A percentile compares a stretch with the other conserved stretches of the same genome.
Conservation (phyloP, 208 protist species). For the Wallacemonas sp. region DNA sequence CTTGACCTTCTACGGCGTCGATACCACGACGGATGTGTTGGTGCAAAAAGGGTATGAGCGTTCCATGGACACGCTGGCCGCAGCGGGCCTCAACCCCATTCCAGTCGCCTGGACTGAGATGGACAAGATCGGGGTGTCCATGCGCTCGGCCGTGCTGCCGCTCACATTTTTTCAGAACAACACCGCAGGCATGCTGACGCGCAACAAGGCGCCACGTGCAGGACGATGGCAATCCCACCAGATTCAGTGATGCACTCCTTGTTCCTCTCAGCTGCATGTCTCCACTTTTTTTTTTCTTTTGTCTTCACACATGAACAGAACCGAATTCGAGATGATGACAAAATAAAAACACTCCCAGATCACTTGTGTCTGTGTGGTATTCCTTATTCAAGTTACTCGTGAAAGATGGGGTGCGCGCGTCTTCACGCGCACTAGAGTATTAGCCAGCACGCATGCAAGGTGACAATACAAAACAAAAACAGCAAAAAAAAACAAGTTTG, state of each 20-base stretch:
- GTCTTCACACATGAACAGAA: slow-evolving; percentile 1
- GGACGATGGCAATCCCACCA: slow-evolving; percentile 77
- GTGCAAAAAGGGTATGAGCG: slow-evolving; percentile 90
- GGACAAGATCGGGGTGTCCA: slow-evolving; percentile 92
- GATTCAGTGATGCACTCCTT: slow-evolving; percentile 20
- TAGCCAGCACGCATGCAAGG: no score
- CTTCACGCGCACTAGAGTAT: no score
- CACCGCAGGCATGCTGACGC: slow-evolving; percentile 55
- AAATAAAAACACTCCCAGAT: background rate
- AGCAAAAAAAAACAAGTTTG: background rate
- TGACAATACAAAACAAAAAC: slow-evolving; percentile 3
- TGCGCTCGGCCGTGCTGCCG: slow-evolving; percentile 80
- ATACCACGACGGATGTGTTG: slow-evolving; percentile 79
- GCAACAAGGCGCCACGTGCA: slow-evolving; percentile 36
- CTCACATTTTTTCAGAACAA: slow-evolving; percentile 83
- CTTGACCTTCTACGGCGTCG: slow-evolving; percentile 87
- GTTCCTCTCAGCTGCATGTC: background rate
- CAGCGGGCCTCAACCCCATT: slow-evolving; percentile 87
- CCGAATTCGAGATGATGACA: background rate
- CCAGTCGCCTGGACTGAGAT: slow-evolving; percentile 93
- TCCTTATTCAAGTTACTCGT: no score
- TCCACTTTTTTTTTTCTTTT: slow-evolving; percentile 8
- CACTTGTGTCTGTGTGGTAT: no score
- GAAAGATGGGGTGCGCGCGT: no score
- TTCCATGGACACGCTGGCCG: slow-evolving; percentile 87